phyloP scores from a whole-genome alignment of 805 yeast genomes.

The Saturnispora sanitii region DNA sequence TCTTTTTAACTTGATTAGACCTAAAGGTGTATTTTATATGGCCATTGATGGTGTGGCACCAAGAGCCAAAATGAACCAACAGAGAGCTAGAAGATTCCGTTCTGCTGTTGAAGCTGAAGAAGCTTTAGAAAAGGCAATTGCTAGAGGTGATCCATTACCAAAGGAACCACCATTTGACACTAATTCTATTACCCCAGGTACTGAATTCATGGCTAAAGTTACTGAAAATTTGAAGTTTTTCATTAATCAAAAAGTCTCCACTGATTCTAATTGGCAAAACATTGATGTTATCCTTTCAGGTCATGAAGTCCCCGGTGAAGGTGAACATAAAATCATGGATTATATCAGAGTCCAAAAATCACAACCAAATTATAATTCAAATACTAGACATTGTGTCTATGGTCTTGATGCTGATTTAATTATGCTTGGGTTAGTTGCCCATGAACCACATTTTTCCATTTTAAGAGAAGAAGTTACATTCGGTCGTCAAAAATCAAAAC shows the following conservation, averaged over 20 bases:
- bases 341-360: slow-evolving; percentile 72
- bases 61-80: slow-evolving; percentile 97
- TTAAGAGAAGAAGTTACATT: slow-evolving; percentile 93
- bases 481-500: slow-evolving; percentile 38
- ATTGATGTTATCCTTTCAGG: slow-evolving; percentile 75
- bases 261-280: slow-evolving; percentile 79
- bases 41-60: slow-evolving; percentile 99
- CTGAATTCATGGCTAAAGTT: slow-evolving; percentile 88
- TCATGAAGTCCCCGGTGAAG: slow-evolving; percentile 97
- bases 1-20: slow-evolving; percentile 76
- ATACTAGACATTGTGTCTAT: slow-evolving; percentile 85
- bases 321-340: slow-evolving; percentile 96
- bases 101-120: slow-evolving; percentile 89
- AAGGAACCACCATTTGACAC: slow-evolving; percentile 83
- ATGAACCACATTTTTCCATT: slow-evolving; percentile 91
- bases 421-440: slow-evolving; percentile 83
- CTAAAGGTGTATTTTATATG: slow-evolving; percentile 81
- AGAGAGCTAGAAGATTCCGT: slow-evolving; percentile 89
- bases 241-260: slow-evolving; percentile 77
- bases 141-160: slow-evolving; percentile 65
- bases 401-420: slow-evolving; percentile 95
- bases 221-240: slow-evolving; percentile 76
- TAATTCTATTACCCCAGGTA: slow-evolving; percentile 92
- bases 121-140: slow-evolving; percentile 61
- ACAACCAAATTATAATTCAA: slow-evolving; percentile 63